Conservation (phyloP, 2,329 filamentous ascomycete genomes). For the Trichothecium roseum region DNA sequence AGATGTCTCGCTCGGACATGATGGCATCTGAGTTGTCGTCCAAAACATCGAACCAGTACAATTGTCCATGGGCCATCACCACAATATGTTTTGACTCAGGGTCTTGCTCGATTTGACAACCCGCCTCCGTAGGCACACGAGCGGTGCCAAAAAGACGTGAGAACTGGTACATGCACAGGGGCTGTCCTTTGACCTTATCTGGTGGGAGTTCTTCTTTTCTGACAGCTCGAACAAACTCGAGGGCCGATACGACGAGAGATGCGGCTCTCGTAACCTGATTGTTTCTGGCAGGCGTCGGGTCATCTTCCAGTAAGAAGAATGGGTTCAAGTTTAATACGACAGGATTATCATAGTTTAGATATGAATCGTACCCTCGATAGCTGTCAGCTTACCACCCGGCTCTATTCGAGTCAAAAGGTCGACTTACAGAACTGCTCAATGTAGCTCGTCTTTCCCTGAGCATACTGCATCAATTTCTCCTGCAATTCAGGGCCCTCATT, state of each 20-base stretch:
- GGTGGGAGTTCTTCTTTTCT: slow-evolving; percentile 86
- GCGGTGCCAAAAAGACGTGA: slow-evolving; percentile 91
- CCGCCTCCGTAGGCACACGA: slow-evolving; percentile 84
- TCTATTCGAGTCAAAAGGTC: neutral
- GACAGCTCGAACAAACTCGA: slow-evolving; percentile 88
- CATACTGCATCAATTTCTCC: slow-evolving; percentile 83
- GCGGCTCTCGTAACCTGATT: slow-evolving; percentile 93
- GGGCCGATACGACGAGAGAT: slow-evolving; percentile 78
- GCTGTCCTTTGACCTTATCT: slow-evolving; percentile 72
- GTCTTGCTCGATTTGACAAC: slow-evolving; percentile 93
- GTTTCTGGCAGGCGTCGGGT: slow-evolving; percentile 90
- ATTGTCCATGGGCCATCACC: slow-evolving; percentile 87
- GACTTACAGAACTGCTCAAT: slow-evolving; percentile 94
- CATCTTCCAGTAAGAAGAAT: slow-evolving; percentile 94
- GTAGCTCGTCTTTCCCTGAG: slow-evolving; percentile 83
- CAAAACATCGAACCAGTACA: slow-evolving; percentile 98
- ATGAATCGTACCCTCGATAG: slow-evolving; percentile 85
- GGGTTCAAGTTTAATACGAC: slow-evolving; percentile 96
- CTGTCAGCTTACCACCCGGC: slow-evolving; percentile 5
- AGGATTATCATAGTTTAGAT: slow-evolving; percentile 94
- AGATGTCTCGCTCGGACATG: slow-evolving; percentile 92
- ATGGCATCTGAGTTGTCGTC: slow-evolving; percentile 92
- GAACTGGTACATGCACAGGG: slow-evolving; percentile 97
- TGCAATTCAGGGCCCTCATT: slow-evolving; percentile 76
- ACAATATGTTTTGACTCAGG: slow-evolving; percentile 88